phyloP scores from a whole-genome alignment of 106 monocot genomes.

The Hemerocallis citrina region DNA sequence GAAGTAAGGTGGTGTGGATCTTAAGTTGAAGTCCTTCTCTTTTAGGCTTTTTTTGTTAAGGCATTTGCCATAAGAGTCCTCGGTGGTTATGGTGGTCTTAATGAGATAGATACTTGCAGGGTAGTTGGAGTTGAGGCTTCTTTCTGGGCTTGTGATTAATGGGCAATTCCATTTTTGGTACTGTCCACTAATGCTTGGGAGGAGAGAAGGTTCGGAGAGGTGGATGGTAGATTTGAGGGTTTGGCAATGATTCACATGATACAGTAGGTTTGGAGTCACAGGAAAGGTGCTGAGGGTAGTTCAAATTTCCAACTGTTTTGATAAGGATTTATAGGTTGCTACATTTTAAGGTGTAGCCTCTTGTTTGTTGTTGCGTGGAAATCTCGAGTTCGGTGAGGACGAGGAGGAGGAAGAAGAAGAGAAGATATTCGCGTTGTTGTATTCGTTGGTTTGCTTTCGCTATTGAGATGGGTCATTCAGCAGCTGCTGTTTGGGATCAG shows the following conservation, averaged over 20 bases:
- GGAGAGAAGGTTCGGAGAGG: neutral
- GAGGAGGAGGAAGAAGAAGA: neutral
- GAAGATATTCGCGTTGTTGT: neutral
- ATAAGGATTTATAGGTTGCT: slow-evolving; percentile 7
- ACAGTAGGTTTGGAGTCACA: slow-evolving; percentile 24
- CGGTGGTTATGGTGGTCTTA: no score
- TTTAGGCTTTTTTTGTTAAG: no score
- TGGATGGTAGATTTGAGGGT: slow-evolving; percentile 14
- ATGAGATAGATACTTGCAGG: no score
- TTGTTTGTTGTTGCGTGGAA: neutral
- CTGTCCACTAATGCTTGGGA: neutral
- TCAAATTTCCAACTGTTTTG: slow-evolving; percentile 17
- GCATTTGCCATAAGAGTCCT: no score
- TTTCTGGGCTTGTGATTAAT: neutral
- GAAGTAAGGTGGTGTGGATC: no score
- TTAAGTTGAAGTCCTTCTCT: no score
- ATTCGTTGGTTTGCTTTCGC: no score
- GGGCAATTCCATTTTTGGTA: neutral
- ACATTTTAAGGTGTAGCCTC: slow-evolving; percentile 1
- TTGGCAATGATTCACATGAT: slow-evolving; percentile 21
- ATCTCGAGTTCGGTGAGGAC: neutral
- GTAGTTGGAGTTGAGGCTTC: neutral
- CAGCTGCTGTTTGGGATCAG: slow-evolving; percentile 39
- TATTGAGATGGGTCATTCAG: slow-evolving; percentile 57
- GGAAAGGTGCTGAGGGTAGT: slow-evolving; percentile 16